A percentile compares a stretch with the other conserved stretches of the same genome.
Evolutionary conservation across 768 basidiomycete genomes (phyloP).

Genomic region (Glaciozyma antarctica): DNA sequence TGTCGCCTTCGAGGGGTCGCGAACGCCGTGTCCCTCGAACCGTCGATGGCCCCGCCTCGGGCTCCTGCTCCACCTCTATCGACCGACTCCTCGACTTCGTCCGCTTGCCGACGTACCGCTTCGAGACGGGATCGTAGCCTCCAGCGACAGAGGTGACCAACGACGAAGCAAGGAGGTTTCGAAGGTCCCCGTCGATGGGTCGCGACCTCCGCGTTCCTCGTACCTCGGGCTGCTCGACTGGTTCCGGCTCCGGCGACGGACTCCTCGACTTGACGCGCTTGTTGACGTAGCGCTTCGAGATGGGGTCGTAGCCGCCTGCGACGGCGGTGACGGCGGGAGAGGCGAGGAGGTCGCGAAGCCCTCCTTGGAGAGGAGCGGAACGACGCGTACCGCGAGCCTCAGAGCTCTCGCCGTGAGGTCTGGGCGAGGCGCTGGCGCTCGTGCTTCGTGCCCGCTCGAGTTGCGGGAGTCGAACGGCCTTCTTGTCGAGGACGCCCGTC

Average conservation of each 20-base stretch:
- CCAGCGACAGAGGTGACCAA: background rate
- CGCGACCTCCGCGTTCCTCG: background rate
- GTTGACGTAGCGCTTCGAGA: background rate
- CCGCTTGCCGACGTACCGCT: background rate
- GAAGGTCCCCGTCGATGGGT: background rate
- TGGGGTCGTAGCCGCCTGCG: background rate
- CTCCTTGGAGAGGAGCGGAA: background rate
- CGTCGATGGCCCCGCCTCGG: no score
- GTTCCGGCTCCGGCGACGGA: background rate
- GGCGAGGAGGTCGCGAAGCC: background rate
- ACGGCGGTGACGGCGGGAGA: background rate
- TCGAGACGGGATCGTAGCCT: background rate
- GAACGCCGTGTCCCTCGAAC: background rate
- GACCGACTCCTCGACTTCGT: background rate
- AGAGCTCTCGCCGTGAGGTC: background rate
- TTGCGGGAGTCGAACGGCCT: background rate
- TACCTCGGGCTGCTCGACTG: background rate
- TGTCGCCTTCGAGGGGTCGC: background rate
- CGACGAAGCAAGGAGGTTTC: background rate
- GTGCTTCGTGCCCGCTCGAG: background rate
- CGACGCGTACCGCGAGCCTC: background rate
- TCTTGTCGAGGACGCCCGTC: no score
- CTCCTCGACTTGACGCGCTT: background rate
- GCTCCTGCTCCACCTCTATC: background rate
- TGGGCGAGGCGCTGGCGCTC: background rate